phyloP scores from a whole-genome alignment of 768 basidiomycete species.

The Crepidotus variabilis region DNA sequence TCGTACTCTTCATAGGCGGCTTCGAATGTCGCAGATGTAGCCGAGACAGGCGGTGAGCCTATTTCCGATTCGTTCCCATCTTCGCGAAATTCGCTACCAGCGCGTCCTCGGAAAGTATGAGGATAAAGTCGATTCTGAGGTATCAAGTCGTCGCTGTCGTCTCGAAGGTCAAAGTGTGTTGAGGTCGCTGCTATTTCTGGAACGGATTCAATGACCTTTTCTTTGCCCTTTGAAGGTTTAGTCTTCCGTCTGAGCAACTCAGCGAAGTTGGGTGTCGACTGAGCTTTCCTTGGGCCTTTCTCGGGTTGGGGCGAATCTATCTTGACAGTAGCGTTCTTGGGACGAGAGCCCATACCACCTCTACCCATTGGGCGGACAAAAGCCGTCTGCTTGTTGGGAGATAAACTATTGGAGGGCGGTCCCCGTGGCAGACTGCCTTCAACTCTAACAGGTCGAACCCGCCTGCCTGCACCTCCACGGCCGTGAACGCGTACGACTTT shows the following conservation, averaged over 20 bases:
- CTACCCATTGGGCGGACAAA: slow-evolving; percentile 14
- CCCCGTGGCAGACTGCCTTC: neutral
- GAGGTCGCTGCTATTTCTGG: too few species aligned
- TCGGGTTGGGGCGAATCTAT: neutral
- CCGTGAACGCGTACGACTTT: neutral
- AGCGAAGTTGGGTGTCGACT: neutral
- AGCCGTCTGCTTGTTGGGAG: slow-evolving; percentile 2
- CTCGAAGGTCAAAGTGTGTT: too few species aligned
- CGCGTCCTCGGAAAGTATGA: too few species aligned
- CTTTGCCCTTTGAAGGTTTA: too few species aligned
- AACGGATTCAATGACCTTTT: too few species aligned
- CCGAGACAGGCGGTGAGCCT: neutral
- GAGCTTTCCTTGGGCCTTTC: too few species aligned
- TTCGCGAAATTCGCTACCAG: neutral
- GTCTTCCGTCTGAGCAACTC: neutral
- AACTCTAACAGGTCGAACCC: neutral
- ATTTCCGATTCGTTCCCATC: neutral
- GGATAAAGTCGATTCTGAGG: neutral
- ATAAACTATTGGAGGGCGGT: neutral
- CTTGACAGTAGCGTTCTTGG: neutral
- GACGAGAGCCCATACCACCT: slow-evolving; percentile 17
- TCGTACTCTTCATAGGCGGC: neutral
- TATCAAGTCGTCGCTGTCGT: too few species aligned
- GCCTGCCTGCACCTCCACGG: neutral
- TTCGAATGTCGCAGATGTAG: neutral